phyloP scores from a whole-genome alignment of 345 rosid genomes.

The Lepidium africanum region DNA sequence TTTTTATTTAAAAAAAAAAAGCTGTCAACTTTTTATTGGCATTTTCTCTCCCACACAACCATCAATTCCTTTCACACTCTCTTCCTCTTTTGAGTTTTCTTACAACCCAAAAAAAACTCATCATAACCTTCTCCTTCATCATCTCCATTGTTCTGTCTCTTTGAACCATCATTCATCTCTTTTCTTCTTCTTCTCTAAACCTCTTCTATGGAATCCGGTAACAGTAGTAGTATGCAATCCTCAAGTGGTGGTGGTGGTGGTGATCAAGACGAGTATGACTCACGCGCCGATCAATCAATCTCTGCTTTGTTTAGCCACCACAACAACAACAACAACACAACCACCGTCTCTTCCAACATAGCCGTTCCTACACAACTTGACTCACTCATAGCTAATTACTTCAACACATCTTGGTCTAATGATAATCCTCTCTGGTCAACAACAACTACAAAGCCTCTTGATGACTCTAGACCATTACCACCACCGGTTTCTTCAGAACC shows the following conservation, averaged over 20 bases:
- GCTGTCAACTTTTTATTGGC: constrained; percentile 21
- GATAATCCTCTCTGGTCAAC: constrained; percentile 47
- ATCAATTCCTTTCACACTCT: constrained; percentile 33
- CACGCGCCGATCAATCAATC: constrained; percentile 32
- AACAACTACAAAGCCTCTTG: constrained; percentile 2
- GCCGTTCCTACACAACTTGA: constrained; percentile 18
- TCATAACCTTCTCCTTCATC: constrained; percentile 5
- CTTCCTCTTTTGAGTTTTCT: constrained; percentile 12
- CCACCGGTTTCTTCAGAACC: constrained; percentile 35
- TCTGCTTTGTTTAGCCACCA: constrained; percentile 25
- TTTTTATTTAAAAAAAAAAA: not conserved
- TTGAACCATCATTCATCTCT: not conserved
- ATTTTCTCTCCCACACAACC: constrained; percentile 22
- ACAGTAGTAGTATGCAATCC: not conserved
- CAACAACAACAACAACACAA: constrained; percentile 18
- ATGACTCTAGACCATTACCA: constrained; percentile 33
- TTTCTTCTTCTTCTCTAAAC: not conserved
- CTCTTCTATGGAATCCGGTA: constrained; percentile 28
- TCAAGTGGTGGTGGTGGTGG: constrained; percentile 25
- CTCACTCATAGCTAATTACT: constrained; percentile 47
- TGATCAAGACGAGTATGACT: constrained; percentile 32
- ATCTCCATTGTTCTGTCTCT: not conserved
- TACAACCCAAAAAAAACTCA: not conserved
- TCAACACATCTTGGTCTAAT: constrained; percentile 39
- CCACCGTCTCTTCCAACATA: constrained; percentile 15